These are phyloP conservation scores for Pseudevernia furfuracea DNA, from an alignment of 495 filamentous ascomycete genomes.

Conservation along the genomic window DNA sequence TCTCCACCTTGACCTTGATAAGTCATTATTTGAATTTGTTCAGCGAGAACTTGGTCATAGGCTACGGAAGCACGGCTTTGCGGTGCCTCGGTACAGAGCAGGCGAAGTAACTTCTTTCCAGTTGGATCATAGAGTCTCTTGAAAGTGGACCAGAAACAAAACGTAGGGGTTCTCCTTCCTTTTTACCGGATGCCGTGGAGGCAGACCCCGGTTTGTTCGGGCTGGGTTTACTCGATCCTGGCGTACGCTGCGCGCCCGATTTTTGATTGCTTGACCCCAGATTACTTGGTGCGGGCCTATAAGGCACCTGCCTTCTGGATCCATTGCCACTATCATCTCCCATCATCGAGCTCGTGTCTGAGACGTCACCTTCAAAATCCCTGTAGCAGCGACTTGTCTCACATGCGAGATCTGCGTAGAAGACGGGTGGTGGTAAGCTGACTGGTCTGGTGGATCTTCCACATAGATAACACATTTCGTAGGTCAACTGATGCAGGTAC, in stretches of 20 bases:
- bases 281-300: background rate
- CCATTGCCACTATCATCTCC: background rate
- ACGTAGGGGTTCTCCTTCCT: too few species aligned
- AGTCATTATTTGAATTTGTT: too few species aligned
- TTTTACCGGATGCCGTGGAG: background rate
- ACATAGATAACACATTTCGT: background rate
- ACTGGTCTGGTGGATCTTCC: constrained; percentile 38
- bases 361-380: constrained; percentile 11
- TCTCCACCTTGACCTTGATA: too few species aligned
- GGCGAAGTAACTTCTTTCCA: too few species aligned
- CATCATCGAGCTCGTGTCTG: background rate
- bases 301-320: background rate
- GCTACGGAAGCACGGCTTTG: too few species aligned
- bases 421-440: constrained; percentile 61
- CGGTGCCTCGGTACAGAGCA: too few species aligned
- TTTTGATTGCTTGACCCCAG: background rate
- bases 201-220: too few species aligned
- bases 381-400: constrained; percentile 58
- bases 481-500: background rate
- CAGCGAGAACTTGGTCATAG: too few species aligned
- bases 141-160: too few species aligned
- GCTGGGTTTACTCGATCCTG: too few species aligned
- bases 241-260: too few species aligned
- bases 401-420: constrained; percentile 68
- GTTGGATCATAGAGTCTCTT: too few species aligned